These are phyloP conservation scores for Schoenoplectus triqueter DNA, from an alignment of 202 grass and related monocot species.

Conservation along the genomic window DNA sequence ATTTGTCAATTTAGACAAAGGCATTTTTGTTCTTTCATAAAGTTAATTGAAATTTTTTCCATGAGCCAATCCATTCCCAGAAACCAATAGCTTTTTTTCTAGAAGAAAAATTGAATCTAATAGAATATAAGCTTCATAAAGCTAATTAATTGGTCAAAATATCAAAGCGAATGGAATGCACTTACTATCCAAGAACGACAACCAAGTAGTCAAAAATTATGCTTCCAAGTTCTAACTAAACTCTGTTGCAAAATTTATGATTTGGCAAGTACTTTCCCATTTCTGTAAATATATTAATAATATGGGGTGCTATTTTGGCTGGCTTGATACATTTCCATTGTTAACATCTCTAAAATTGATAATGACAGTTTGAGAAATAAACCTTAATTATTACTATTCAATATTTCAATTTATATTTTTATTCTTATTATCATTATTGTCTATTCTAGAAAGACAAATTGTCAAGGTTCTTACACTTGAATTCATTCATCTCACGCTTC, in stretches of 20 bases:
- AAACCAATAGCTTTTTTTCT: not conserved
- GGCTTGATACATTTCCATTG: not conserved
- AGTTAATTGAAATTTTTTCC: too few species aligned
- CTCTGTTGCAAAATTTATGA: too few species aligned
- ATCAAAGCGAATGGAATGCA: not conserved
- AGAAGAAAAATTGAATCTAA: not conserved
- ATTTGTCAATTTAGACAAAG: constrained; percentile 18
- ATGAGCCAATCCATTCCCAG: not conserved
- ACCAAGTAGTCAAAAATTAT: too few species aligned
- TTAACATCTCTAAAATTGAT: not conserved
- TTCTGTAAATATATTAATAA: not conserved
- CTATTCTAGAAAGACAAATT: not conserved
- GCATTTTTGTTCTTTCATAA: not conserved
- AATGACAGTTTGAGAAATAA: not conserved
- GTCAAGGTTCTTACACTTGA: constrained; percentile 48
- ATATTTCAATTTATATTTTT: not conserved
- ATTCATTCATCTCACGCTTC: constrained; percentile 53
- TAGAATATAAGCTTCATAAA: not conserved
- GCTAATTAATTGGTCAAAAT: not conserved
- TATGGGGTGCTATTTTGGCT: not conserved
- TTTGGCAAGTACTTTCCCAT: not conserved
- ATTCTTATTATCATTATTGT: too few species aligned
- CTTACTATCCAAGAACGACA: too few species aligned
- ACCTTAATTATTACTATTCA: not conserved
- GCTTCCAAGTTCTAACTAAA: too few species aligned